These are phyloP conservation scores for Zopfia rhizophila DNA, from an alignment of 2,329 filamentous ascomycete genomes.

Conservation along the genomic window DNA sequence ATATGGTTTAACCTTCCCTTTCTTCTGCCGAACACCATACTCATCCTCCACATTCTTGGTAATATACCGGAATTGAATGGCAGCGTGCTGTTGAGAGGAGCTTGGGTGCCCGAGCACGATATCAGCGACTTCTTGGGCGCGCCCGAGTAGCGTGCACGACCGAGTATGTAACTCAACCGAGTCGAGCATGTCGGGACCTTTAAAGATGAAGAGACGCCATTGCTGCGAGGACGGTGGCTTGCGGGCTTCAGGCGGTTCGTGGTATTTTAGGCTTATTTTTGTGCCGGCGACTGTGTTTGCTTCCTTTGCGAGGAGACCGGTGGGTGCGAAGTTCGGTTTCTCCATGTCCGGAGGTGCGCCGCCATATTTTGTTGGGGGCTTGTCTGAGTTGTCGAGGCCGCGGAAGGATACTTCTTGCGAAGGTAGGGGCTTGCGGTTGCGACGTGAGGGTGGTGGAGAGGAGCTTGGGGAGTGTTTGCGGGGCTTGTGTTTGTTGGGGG, in stretches of 20 bases:
- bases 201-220: constrained; percentile 96
- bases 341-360: constrained; percentile 70
- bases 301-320: constrained; percentile 85
- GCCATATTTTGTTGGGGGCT: constrained; percentile 43
- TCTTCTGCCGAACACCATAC: constrained; percentile 63
- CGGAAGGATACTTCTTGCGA: constrained; percentile 60
- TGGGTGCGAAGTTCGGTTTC: constrained; percentile 85
- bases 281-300: constrained; percentile 85
- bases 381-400: constrained; percentile 42
- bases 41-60: constrained; percentile 88
- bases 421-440: constrained; percentile 56
- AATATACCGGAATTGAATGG: constrained; percentile 88
- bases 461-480: constrained; percentile 41
- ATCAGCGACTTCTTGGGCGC: constrained; percentile 84
- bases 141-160: constrained; percentile 91
- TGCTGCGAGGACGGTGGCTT: constrained; percentile 81
- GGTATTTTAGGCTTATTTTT: constrained; percentile 88
- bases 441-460: constrained; percentile 52
- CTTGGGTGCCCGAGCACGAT: constrained; percentile 88
- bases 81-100: constrained; percentile 94
- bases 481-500: constrained; percentile 41
- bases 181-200: constrained; percentile 80
- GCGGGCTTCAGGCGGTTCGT: constrained; percentile 91
- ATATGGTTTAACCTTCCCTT: constrained; percentile 73
- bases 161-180: constrained; percentile 79